A percentile compares a stretch with the other conserved stretches of the same genome.
Conservation (phyloP, 2,329 filamentous ascomycete species). For the Cladobotryum protrusum region DNA sequence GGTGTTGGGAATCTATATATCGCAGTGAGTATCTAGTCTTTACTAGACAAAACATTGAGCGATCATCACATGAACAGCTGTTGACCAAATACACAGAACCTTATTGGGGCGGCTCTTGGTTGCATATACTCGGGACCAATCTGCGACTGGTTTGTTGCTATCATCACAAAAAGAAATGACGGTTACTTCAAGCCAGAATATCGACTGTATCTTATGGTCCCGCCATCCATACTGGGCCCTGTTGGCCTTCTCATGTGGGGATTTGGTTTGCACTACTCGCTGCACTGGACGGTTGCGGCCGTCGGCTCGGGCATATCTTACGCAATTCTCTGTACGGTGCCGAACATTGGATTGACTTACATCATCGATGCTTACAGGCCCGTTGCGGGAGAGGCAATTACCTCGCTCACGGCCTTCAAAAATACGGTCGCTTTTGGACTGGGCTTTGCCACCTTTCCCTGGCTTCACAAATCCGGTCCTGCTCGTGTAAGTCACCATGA, state of each 20-base stretch:
- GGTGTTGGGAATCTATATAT: slow-evolving; percentile 2
- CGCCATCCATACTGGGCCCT: not conserved
- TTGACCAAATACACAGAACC: not conserved
- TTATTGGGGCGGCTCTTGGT: not conserved
- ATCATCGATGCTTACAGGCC: slow-evolving; percentile 1
- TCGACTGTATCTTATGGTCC: slow-evolving; percentile 2
- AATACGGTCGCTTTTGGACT: slow-evolving; percentile 1
- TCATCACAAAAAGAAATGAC: not conserved
- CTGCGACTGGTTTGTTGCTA: not conserved
- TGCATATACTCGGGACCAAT: slow-evolving; percentile 1
- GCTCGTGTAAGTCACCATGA: not conserved
- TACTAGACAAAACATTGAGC: not conserved
- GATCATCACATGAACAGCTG: not conserved
- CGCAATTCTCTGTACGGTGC: not conserved
- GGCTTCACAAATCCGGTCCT: not conserved
- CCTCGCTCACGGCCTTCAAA: slow-evolving; percentile 3
- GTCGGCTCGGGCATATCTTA: not conserved
- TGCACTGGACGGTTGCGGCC: not conserved
- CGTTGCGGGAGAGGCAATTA: slow-evolving; percentile 2
- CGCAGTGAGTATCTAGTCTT: not conserved
- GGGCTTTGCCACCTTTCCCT: slow-evolving; percentile 2
- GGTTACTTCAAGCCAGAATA: slow-evolving; percentile 3
- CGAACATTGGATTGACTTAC: slow-evolving; percentile 2
- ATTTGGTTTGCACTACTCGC: not conserved
- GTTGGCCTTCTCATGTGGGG: slow-evolving; percentile 4